phyloP scores from a whole-genome alignment of 306 rosid genomes.

The Rosa persica region DNA sequence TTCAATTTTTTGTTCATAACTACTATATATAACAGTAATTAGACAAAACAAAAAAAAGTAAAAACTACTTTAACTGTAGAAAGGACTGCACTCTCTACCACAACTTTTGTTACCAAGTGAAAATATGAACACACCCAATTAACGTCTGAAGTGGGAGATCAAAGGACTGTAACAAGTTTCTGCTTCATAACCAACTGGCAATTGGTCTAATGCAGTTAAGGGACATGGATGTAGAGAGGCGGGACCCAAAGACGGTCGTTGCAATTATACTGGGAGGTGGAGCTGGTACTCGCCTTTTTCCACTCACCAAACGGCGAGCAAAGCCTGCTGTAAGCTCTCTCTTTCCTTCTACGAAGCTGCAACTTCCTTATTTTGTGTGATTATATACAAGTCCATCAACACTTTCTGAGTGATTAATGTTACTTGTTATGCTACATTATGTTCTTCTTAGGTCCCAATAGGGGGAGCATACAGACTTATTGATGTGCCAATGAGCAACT shows the following conservation, averaged over 20 bases:
- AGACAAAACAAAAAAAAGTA: too few relatives aligned
- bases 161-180: background rate
- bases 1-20: background rate
- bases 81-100: background rate
- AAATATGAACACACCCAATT: background rate
- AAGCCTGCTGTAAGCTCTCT: constrained; percentile 77
- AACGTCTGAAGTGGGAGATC: background rate
- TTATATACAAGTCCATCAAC: background rate
- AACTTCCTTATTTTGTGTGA: background rate
- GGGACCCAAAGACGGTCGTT: constrained; percentile 69
- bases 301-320: constrained; percentile 90
- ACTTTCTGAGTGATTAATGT: background rate
- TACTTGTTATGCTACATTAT: constrained; percentile 2
- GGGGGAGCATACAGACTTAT: constrained; percentile 92
- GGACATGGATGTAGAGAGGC: constrained; percentile 47
- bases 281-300: constrained; percentile 97
- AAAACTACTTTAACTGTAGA: background rate
- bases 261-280: constrained; percentile 94
- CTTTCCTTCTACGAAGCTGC: constrained; percentile 3
- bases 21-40: background rate
- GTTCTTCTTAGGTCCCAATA: constrained; percentile 58
- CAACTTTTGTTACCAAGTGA: background rate
- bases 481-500: constrained; percentile 98
- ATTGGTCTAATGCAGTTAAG: constrained; percentile 50
- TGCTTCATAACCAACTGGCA: background rate